Evolutionary conservation across 2,329 filamentous ascomycete genomes (phyloP).

Genomic region (Bipolaris sorokiniana): DNA sequence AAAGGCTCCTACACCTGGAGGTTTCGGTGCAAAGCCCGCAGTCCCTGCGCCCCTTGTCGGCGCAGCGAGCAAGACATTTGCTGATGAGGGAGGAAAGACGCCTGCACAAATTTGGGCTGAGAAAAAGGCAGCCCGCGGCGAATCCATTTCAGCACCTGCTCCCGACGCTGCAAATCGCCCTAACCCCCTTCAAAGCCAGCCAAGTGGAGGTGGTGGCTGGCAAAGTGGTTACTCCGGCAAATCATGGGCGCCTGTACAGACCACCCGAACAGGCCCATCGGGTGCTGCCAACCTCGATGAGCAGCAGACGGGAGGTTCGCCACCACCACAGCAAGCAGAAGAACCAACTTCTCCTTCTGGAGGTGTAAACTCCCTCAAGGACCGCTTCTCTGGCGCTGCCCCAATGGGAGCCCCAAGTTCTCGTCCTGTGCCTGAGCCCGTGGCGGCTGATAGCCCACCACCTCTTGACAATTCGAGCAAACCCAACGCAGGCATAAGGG

Average conservation of each 20-base stretch:
- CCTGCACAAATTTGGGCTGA: conserved; percentile 97
- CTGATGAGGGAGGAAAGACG: conserved; percentile 92
- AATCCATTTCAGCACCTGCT: conserved; percentile 54
- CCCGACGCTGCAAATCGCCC: conserved; percentile 30
- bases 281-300: conserved; percentile 58
- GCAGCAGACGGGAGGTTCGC: conserved; percentile 68
- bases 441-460: conserved; percentile 59
- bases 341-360: conserved; percentile 65
- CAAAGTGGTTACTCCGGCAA: conserved; percentile 92
- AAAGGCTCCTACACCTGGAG: conserved; percentile 81
- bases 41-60: conserved; percentile 71
- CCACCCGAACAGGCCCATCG: conserved; percentile 71
- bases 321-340: conserved; percentile 41
- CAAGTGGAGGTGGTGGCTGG: conserved; percentile 78
- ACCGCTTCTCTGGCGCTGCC: conserved; percentile 79
- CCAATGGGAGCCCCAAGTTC: conserved; percentile 60
- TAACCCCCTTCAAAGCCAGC: conserved; percentile 60
- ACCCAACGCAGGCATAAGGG: conserved; percentile 66
- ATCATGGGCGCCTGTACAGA: conserved; percentile 85
- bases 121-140: conserved; percentile 85
- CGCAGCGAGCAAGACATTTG: conserved; percentile 88
- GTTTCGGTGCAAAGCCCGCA: conserved; percentile 66
- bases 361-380: conserved; percentile 75
- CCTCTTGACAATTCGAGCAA: conserved; percentile 72
- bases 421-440: conserved; percentile 48